Evolutionary conservation across 2,329 filamentous ascomycete species (phyloP), one percentile per base, ranked within the genome.

Genomic region (Ustulina deusta): DNA sequence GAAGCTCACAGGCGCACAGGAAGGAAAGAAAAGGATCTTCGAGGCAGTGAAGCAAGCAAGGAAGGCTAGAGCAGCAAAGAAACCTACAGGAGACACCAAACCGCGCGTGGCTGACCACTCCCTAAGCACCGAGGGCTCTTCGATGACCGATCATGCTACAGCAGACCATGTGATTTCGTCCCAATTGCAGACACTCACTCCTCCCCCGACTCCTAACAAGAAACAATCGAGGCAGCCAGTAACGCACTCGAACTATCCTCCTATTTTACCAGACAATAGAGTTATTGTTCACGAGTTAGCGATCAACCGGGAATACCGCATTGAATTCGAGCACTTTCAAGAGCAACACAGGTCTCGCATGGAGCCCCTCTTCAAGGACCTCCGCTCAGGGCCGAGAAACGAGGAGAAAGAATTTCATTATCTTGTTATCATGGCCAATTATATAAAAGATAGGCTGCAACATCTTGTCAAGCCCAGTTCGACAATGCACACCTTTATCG

Each of bases 261-360:
- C 79, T 69, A 86, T 83, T 80, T 83, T 94, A 52, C 92, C 92
- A 0, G 87, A 90, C 66, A 96, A 95, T 73, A 86, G 93, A 29
- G 82, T 92, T 11, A 83, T 95, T 17, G 90, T 93, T 0, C 93
- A 95, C 76, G 93, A 95, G 79, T 81, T 96, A 51, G 90, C 91
- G 9, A 91, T 96, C 72, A 92, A 95, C 78, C 90, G 89, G 72
- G 90, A 93, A 72, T 95, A 91, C 76, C 88, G 90, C 56, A 90
- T 95, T 52, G 89, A 92, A 2, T 80, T 84, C 1, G 83, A 87
- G 56, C 84, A 89, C 66, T 89, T 83, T 78, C 84, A 83, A 77
- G 88, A 84, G 80, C 89, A 84, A 78, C 86, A 87, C 70, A 83
- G 83, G 46, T 78, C 81, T 13, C 75, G 83, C 9, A 80, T 86